Conservation (phyloP, 768 basidiomycete species). For the Leccinum olivaceopallidum region DNA sequence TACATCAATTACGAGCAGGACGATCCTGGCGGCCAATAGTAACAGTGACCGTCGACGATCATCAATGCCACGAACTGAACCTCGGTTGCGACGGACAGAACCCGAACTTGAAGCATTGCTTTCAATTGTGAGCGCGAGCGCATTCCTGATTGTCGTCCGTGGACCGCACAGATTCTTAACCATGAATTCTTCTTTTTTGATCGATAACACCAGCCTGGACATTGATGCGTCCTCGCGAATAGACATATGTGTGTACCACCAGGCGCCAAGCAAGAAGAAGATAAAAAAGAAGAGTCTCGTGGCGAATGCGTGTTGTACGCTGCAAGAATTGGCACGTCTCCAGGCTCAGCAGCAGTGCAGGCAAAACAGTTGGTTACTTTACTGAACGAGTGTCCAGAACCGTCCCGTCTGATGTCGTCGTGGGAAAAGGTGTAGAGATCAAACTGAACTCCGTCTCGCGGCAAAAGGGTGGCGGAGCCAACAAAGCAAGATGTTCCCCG, state of each 20-base stretch:
- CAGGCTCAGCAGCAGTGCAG: conserved; percentile 39
- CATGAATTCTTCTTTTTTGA: background rate
- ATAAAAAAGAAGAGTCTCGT: conserved; percentile 55
- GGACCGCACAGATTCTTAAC: background rate
- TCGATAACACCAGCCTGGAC: conserved; percentile 37
- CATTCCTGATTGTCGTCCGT: background rate
- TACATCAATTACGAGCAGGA: conserved; percentile 50
- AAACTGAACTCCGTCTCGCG: conserved; percentile 38
- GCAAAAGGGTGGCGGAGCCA: conserved; percentile 3
- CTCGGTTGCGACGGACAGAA: conserved; percentile 73
- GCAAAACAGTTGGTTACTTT: conserved; percentile 42
- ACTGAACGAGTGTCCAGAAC: background rate
- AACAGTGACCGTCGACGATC: conserved; percentile 53
- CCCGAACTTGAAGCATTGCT: conserved; percentile 56
- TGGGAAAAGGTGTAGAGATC: conserved; percentile 41
- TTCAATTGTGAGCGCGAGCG: conserved; percentile 48
- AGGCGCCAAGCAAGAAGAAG: conserved; percentile 63
- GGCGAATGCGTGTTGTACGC: conserved; percentile 48
- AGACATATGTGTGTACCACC: conserved; percentile 58
- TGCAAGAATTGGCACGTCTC: conserved; percentile 54
- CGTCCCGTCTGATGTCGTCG: conserved; percentile 11
- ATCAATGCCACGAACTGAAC: conserved; percentile 51
- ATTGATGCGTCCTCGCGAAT: conserved; percentile 41
- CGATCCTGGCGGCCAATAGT: conserved; percentile 71
- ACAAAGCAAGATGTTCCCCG: conserved; percentile 13